A percentile compares a stretch with the other conserved stretches of the same genome.
Evolutionary conservation across 495 filamentous ascomycete genomes (phyloP).

Genomic region (Penicillium soppii): DNA sequence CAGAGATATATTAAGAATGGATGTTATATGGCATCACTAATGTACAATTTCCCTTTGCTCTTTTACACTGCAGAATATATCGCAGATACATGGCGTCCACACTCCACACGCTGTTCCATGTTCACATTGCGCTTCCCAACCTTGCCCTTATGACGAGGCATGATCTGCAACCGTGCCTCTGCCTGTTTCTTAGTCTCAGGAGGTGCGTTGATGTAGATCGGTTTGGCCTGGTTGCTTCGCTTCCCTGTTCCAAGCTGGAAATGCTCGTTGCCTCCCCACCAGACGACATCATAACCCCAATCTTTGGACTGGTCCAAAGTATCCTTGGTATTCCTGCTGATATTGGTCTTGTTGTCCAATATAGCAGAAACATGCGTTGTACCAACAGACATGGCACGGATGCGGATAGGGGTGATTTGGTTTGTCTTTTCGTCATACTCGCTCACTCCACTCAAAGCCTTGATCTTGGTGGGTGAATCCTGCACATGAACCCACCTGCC

Average conservation of each 20-base stretch:
- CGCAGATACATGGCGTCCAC: constrained; percentile 79
- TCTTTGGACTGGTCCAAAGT: constrained; percentile 54
- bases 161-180: constrained; percentile 82
- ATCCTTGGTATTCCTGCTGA: constrained; percentile 47
- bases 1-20: constrained; percentile 3
- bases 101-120: constrained; percentile 86
- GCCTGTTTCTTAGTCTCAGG: constrained; percentile 51
- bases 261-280: constrained; percentile 92
- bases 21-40: constrained; percentile 19
- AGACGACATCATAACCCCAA: constrained; percentile 82
- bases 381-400: constrained; percentile 69
- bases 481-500: constrained; percentile 91
- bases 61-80: constrained; percentile 60
- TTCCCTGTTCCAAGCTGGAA: constrained; percentile 92
- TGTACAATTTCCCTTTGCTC: constrained; percentile 21
- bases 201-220: constrained; percentile 76
- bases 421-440: constrained; percentile 79
- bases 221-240: constrained; percentile 71
- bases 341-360: constrained; percentile 72
- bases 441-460: constrained; percentile 72
- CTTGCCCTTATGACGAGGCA: constrained; percentile 69
- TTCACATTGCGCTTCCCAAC: constrained; percentile 64
- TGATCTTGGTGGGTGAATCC: constrained; percentile 74
- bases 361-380: constrained; percentile 76
- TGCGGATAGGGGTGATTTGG: constrained; percentile 70